Evolutionary conservation across 2,329 filamentous ascomycete genomes (phyloP).

Genomic region (Trichoderma hamatum): DNA sequence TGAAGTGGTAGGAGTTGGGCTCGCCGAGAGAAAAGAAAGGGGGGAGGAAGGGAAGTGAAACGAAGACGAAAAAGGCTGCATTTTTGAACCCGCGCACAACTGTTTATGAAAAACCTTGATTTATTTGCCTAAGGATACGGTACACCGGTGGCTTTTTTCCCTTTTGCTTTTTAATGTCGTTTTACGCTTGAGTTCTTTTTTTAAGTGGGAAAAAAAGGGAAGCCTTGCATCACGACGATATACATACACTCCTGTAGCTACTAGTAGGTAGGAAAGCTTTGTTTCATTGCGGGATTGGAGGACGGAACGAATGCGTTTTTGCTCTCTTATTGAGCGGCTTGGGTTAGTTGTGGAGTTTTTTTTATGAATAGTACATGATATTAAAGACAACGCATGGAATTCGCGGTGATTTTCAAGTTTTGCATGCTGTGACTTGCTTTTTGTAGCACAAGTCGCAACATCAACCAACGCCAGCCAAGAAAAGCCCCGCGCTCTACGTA

Average conservation of each 20-base stretch:
- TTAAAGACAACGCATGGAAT: background rate
- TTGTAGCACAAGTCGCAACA: background rate
- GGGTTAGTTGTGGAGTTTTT: background rate
- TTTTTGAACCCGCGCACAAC: background rate
- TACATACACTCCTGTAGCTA: background rate
- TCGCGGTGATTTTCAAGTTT: background rate
- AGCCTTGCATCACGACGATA: background rate
- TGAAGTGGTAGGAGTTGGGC: background rate
- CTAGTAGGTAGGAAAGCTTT: background rate
- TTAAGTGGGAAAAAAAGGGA: conserved; percentile 4
- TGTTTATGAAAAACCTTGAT: conserved; percentile 9
- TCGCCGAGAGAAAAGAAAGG: background rate
- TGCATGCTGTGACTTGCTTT: background rate
- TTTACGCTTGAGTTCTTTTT: background rate
- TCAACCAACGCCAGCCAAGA: background rate
- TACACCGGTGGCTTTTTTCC: background rate
- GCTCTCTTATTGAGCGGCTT: background rate
- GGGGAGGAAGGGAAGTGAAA: background rate
- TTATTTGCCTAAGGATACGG: background rate
- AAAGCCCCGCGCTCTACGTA: conserved; percentile 4
- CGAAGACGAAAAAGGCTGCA: background rate
- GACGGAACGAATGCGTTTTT: background rate
- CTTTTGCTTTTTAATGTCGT: background rate
- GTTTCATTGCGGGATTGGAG: background rate
- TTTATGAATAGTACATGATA: background rate